These are phyloP conservation scores for Exobasidium cylindrosporum DNA, from an alignment of 1,284 basidiomycete genomes.

Conservation along the genomic window DNA sequence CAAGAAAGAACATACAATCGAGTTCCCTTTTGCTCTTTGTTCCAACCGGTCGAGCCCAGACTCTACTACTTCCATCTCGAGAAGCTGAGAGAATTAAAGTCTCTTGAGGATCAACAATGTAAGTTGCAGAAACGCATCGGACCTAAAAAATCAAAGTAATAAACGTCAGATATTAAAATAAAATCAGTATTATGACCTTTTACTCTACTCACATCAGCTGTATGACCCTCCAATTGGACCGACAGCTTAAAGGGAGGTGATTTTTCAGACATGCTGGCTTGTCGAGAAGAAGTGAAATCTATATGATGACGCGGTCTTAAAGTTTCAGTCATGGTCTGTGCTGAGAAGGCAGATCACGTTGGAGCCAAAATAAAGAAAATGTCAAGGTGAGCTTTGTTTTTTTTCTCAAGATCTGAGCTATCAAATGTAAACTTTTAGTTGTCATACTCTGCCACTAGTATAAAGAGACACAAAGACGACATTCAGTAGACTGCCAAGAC, in stretches of 20 bases:
- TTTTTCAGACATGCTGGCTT: neutral
- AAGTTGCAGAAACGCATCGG: neutral
- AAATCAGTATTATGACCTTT: neutral
- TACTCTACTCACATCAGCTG: slow-evolving; percentile 36
- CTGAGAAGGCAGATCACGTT: neutral
- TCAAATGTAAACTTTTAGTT: too few relatives aligned
- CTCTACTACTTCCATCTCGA: slow-evolving; percentile 28
- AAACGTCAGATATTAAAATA: too few relatives aligned
- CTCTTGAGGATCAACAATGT: slow-evolving; percentile 25
- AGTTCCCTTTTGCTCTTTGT: slow-evolving; percentile 8
- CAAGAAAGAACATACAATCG: slow-evolving; percentile 22
- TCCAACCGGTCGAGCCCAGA: slow-evolving; percentile 22
- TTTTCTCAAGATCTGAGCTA: neutral
- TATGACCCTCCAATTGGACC: slow-evolving; percentile 36
- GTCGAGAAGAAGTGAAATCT: neutral
- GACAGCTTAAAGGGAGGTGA: slow-evolving; percentile 24
- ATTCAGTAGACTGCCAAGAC: neutral
- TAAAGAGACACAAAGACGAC: neutral
- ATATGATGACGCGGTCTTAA: neutral
- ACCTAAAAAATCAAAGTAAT: neutral
- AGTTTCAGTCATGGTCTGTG: neutral
- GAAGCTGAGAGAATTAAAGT: slow-evolving; percentile 36
- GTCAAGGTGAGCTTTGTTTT: neutral
- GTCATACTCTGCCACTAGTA: neutral
- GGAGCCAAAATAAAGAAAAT: neutral